Conservation (phyloP, 2,329 filamentous ascomycete genomes). For the Apiospora saccharicola region DNA sequence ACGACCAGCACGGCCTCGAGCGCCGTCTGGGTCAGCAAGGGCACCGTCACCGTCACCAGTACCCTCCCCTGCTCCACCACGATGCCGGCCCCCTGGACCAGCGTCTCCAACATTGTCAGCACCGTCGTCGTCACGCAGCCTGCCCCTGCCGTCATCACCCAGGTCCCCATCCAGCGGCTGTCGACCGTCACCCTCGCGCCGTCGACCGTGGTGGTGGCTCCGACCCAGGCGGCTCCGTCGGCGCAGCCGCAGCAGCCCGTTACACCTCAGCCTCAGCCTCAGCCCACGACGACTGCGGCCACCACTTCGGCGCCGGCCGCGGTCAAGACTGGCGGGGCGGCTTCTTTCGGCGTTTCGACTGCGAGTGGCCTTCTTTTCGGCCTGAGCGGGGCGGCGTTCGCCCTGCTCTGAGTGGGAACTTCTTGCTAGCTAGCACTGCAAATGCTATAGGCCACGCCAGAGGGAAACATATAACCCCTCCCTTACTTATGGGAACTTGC, state of each 20-base stretch:
- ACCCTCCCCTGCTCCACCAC: background rate
- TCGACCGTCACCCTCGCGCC: background rate
- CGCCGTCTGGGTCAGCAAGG: background rate
- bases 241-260: background rate
- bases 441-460: too few relatives aligned
- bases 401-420: background rate
- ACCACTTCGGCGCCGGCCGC: background rate
- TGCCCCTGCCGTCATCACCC: background rate
- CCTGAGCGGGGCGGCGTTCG: slow-evolving; percentile 2
- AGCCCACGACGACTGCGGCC: background rate
- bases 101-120: background rate
- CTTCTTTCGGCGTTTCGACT: background rate
- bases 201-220: background rate
- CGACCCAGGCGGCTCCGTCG: background rate
- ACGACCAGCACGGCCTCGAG: background rate
- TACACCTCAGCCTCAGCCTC: background rate
- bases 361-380: background rate
- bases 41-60: slow-evolving; percentile 15
- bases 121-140: too few relatives aligned
- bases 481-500: background rate
- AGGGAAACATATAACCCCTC: background rate
- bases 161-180: background rate
- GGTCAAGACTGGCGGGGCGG: background rate
- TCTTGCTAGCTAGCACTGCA: background rate
- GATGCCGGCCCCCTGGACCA: background rate